Evolutionary conservation across 2,329 filamentous ascomycete genomes (phyloP), one percentile per base, ranked within the genome.

Genomic region (Aureobasidium sp.): DNA sequence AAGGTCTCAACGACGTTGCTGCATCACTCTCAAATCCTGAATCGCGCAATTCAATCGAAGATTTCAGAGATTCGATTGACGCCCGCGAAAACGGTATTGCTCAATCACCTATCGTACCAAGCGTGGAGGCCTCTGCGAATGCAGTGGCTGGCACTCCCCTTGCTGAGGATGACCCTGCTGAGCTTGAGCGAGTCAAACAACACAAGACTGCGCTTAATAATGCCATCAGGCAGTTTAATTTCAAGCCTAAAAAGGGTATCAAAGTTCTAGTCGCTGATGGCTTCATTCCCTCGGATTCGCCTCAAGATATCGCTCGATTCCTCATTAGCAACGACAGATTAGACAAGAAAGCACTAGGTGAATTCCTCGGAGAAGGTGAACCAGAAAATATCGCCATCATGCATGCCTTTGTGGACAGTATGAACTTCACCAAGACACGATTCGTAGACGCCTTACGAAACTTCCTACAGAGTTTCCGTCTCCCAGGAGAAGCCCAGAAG

Each of bases 401-500:
- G 94, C 94, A 99, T 74, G 90, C 91, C 5, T 99, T 99, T 74
- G 93, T 99, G 13, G 93, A 99, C 69, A 78, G 82, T 23, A 97
- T 99, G 91, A 90, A 97, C 51, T 99, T 99, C 68, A 83, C 85
- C 10, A 92, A 92, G 74, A 90, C 87, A 61, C 87, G 92, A 2
- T 99, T 99, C 69, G 93, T 97, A 7, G 93, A 97, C 74, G 88
- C 94, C 15, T 78, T 99, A 29, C 86, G 94, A 41, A 87, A 91
- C 63, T 99, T 99, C 70, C 79, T 99, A 13, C 94, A 99, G 73
- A 89, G 91, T 32, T 99, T 99, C 79, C 88, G 94, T 65, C 79
- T 99, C 15, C 94, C 94, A 0, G 94, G 94, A 64, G 94, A 99
- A 75, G 92, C 92, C 0, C 94, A 99, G 73, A 99, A 99, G 79